phyloP scores from a whole-genome alignment of 106 monocot species.

The Allium sativum region DNA sequence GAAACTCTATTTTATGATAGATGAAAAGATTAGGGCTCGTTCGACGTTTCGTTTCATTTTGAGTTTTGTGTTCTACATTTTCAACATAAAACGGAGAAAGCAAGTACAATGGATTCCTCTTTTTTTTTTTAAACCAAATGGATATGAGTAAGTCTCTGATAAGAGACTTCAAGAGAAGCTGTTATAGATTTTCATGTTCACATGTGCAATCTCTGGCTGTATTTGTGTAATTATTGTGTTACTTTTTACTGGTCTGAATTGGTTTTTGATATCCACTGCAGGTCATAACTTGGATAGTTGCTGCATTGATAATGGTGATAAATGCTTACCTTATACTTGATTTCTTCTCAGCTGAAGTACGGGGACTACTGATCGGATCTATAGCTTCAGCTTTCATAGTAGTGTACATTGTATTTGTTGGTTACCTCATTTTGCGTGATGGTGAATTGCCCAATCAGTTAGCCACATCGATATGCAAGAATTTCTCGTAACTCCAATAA shows the following conservation, averaged over 20 bases:
- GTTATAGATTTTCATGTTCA: neutral
- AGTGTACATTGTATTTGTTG: slow-evolving; percentile 32
- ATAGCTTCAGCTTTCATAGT: slow-evolving; percentile 6
- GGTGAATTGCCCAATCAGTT: slow-evolving; percentile 7
- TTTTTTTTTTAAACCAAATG: no score
- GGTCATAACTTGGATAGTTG: slow-evolving; percentile 54
- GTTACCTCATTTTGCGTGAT: slow-evolving; percentile 44
- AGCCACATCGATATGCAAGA: slow-evolving; percentile 2
- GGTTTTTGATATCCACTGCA: slow-evolving; percentile 4
- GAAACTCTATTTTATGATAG: no score
- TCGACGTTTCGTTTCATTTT: no score
- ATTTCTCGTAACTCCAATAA: slow-evolving; percentile 5
- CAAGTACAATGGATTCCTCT: no score
- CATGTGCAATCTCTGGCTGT: no score
- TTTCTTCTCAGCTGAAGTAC: slow-evolving; percentile 46
- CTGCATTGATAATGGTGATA: slow-evolving; percentile 42
- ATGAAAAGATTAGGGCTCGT: no score
- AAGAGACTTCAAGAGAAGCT: neutral
- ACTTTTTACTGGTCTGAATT: neutral
- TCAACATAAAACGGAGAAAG: no score
- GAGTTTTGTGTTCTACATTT: no score
- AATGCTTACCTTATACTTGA: slow-evolving; percentile 61
- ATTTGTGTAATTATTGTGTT: no score
- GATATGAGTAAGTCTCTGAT: no score
- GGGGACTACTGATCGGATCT: slow-evolving; percentile 17